These are phyloP conservation scores for Mortierella antarctica DNA, from an alignment of 192 early-diverging fungal genomes.

Conservation along the genomic window DNA sequence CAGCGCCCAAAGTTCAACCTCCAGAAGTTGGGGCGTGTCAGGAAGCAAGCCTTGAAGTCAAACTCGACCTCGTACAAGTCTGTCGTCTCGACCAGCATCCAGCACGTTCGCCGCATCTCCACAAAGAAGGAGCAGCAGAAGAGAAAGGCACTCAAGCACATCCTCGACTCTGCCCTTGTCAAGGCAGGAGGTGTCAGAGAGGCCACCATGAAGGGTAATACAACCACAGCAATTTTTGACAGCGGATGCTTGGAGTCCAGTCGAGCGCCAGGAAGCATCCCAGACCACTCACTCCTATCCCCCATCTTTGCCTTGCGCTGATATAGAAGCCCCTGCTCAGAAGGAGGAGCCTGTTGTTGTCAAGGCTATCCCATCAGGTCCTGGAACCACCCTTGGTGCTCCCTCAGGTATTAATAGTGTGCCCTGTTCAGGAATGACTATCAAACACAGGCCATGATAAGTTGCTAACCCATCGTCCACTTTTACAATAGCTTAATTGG, in stretches of 20 bases:
- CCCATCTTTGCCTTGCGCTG: not conserved
- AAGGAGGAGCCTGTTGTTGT: conserved; percentile 39
- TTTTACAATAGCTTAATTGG: not conserved
- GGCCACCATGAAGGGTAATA: conserved; percentile 52
- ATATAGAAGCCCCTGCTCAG: conserved; percentile 31
- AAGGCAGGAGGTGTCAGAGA: conserved; percentile 51
- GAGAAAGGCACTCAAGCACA: conserved; percentile 25
- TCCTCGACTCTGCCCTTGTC: conserved; percentile 36
- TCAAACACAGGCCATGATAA: not conserved
- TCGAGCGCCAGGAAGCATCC: not conserved
- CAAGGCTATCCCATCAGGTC: conserved; percentile 49
- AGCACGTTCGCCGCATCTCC: conserved; percentile 50
- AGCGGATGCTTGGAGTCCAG: too few relatives aligned
- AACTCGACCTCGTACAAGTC: conserved; percentile 53
- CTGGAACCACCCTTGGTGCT: conserved; percentile 47
- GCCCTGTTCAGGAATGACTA: not conserved
- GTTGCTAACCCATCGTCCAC: not conserved
- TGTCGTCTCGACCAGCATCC: conserved; percentile 41
- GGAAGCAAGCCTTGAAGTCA: conserved; percentile 50
- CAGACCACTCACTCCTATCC: not conserved
- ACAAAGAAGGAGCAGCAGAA: conserved; percentile 55
- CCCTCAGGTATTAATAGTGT: conserved; percentile 34
- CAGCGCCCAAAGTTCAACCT: conserved; percentile 50
- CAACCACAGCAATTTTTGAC: not conserved
- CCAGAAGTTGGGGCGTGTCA: conserved; percentile 52